phyloP scores from a whole-genome alignment of 1,139 yeast genomes.

The Hemisphaericaspora xylofermentans region DNA sequence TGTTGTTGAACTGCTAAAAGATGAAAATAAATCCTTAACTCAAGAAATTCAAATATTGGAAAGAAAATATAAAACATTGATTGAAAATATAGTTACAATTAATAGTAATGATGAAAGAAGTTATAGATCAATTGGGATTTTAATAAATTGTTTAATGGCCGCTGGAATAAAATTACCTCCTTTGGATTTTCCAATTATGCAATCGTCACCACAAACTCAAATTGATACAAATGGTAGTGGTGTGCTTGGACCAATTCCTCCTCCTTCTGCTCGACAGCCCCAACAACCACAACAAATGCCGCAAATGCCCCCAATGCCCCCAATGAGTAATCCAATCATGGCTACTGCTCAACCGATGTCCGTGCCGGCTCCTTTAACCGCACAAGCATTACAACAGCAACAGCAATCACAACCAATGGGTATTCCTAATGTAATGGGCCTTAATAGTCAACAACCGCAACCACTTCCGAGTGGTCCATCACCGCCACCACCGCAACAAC shows the following conservation, averaged over 20 bases:
- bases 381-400: conserved; percentile 3
- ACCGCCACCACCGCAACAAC: background rate
- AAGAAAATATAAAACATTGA: conserved; percentile 61
- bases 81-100: conserved; percentile 58
- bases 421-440: conserved; percentile 2
- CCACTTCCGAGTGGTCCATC: background rate
- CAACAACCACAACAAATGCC: conserved; percentile 9
- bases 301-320: conserved; percentile 10
- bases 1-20: conserved; percentile 39
- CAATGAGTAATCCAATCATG: background rate
- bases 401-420: conserved; percentile 1
- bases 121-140: conserved; percentile 47
- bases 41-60: conserved; percentile 48
- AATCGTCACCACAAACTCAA: conserved; percentile 6
- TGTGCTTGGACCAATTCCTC: too few relatives aligned
- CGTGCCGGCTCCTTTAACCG: conserved; percentile 1
- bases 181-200: conserved; percentile 48
- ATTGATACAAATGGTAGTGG: background rate
- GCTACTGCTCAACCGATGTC: background rate
- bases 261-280: too few relatives aligned
- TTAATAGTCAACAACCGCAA: conserved; percentile 4
- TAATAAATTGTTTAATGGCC: conserved; percentile 49
- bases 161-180: conserved; percentile 70
- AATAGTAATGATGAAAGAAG: conserved; percentile 58
- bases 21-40: conserved; percentile 40